Conservation (phyloP, 2,329 filamentous ascomycete genomes). For the Cladosporium sp. region DNA sequence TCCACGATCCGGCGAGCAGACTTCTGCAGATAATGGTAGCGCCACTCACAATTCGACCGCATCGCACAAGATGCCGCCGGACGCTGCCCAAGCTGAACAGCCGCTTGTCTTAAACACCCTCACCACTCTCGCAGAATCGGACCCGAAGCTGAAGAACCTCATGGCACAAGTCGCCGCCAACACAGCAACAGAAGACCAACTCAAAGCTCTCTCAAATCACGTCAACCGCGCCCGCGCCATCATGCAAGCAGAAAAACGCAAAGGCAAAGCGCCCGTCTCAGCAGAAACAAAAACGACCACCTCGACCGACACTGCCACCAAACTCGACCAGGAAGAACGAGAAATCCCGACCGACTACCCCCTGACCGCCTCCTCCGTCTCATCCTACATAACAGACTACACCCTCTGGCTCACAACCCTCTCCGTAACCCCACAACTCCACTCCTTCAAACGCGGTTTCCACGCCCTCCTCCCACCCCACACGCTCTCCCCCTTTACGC, state of each 20-base stretch:
- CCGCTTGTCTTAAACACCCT: neutral
- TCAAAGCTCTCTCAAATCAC: neutral
- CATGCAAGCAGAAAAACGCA: neutral
- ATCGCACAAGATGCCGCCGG: neutral
- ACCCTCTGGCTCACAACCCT: constrained; percentile 78
- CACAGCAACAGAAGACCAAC: neutral
- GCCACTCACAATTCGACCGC: neutral
- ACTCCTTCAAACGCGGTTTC: constrained; percentile 82
- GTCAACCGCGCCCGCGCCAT: neutral
- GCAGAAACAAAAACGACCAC: neutral
- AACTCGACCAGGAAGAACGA: constrained; percentile 34
- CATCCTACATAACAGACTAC: constrained; percentile 80
- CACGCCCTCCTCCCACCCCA: constrained; percentile 35
- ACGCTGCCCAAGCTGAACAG: neutral
- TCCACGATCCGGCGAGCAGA: neutral
- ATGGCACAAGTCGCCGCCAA: neutral
- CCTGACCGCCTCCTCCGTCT: constrained; percentile 80
- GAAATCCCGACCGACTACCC: no score
- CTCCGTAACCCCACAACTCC: constrained; percentile 74
- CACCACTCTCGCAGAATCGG: neutral
- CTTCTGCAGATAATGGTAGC: neutral
- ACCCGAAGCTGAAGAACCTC: neutral
- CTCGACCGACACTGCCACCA: neutral
- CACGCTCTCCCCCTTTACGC: constrained; percentile 54
- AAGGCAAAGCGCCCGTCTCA: neutral